Evolutionary conservation across 257 asterid species (phyloP).

Genomic region (Solanum bulbocastanum): DNA sequence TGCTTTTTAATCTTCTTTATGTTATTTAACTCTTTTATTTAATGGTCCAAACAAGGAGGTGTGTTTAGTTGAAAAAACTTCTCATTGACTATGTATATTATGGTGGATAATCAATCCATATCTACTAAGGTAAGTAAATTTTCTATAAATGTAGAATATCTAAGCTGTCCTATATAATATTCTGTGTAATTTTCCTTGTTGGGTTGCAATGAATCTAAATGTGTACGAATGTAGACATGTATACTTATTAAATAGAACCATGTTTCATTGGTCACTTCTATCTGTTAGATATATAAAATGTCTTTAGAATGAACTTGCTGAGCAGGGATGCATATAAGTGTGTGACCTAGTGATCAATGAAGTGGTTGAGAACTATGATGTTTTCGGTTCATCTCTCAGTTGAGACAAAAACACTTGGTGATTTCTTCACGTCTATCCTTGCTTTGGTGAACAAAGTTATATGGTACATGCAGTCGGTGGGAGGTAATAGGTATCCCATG

Average conservation of each 20-base stretch:
- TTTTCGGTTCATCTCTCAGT: no score
- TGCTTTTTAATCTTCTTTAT: not conserved
- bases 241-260: not conserved
- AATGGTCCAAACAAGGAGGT: not conserved
- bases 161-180: not conserved
- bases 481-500: no score
- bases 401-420: not conserved
- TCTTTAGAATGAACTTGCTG: not conserved
- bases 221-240: not conserved
- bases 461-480: not conserved
- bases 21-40: not conserved
- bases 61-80: not conserved
- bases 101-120: not conserved
- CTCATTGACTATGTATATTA: not conserved
- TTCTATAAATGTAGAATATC: not conserved
- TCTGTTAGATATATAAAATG: not conserved
- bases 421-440: not conserved
- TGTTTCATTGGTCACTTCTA: not conserved
- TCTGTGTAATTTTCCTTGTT: not conserved
- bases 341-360: not conserved
- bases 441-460: not conserved
- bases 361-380: not conserved
- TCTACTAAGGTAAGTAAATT: not conserved
- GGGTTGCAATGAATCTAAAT: not conserved
- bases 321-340: no score